Conservation (phyloP, 2,329 filamentous ascomycete genomes). For the Aureobasidium sp. region DNA sequence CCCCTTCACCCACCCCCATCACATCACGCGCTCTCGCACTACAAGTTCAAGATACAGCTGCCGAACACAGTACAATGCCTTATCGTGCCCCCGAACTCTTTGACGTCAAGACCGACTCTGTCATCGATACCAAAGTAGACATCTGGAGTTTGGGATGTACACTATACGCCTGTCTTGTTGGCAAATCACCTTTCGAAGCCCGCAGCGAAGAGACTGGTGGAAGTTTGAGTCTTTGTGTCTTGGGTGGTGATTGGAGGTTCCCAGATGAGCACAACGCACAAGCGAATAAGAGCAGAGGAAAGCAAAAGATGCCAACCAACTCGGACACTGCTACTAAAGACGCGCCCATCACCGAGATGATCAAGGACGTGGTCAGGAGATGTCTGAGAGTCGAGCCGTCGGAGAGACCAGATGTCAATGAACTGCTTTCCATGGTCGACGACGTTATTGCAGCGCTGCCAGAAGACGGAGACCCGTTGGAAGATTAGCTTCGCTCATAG, state of each 20-base stretch:
- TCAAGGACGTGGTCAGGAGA: slow-evolving; percentile 79
- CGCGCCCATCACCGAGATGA: slow-evolving; percentile 64
- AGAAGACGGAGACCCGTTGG: slow-evolving; percentile 45
- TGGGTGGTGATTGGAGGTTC: slow-evolving; percentile 94
- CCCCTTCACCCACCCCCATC: slow-evolving; percentile 78
- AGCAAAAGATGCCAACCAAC: slow-evolving; percentile 39
- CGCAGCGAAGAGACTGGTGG: slow-evolving; percentile 94
- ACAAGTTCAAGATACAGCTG: slow-evolving; percentile 86
- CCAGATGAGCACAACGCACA: slow-evolving; percentile 72
- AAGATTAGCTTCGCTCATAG: background rate
- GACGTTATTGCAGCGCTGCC: slow-evolving; percentile 57
- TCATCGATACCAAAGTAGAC: slow-evolving; percentile 93
- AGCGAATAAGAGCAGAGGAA: slow-evolving; percentile 41
- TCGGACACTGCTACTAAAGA: slow-evolving; percentile 30
- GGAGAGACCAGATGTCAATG: slow-evolving; percentile 80
- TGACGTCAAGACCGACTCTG: slow-evolving; percentile 87
- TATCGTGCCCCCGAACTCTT: slow-evolving; percentile 97
- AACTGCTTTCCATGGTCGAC: slow-evolving; percentile 74
- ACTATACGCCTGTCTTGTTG: slow-evolving; percentile 92
- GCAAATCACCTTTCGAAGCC: slow-evolving; percentile 94
- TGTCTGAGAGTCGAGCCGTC: slow-evolving; percentile 82
- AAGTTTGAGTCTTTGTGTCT: slow-evolving; percentile 81
- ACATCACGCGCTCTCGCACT: slow-evolving; percentile 85
- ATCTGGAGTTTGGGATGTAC: slow-evolving; percentile 98
- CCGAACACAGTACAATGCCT: slow-evolving; percentile 96